Evolutionary conservation across 2,329 filamentous ascomycete genomes (phyloP), one percentile per base, ranked within the genome.

Genomic region (Lachnellula occidentalis): DNA sequence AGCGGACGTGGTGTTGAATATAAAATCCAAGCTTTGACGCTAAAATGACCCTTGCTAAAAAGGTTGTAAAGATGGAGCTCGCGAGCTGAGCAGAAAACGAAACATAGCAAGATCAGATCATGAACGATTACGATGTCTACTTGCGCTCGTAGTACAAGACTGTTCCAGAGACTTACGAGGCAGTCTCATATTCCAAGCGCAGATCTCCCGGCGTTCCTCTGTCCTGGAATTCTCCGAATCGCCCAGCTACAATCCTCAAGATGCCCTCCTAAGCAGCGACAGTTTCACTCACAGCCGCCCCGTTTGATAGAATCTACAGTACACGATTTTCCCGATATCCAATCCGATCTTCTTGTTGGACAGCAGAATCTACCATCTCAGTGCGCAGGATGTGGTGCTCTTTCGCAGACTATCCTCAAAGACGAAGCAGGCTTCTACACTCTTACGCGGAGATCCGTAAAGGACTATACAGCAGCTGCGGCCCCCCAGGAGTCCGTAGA

Each of bases 361-460:
- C 47, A 59, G 8, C 31, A 46, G 42, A 51, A 58, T 41, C 71
- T 87, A 1, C 83, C 85, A 0, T 63, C 75, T 11, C 80, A 79
- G 59, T 88, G 85, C 62, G 75, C 76, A 12, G 85, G 85, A 36
- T 88, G 85, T 65, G 85, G 85, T 45, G 83, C 84, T 14, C 75
- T 85, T 61, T 75, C 81, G 45, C 85, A 88, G 67, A 82, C 76
- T 0, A 66, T 67, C 0, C 69, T 78, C 17, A 68, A 78, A 1
- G 68, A 76, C 27, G 71, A 78, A 56, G 72, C 85, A 5, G 81
- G 81, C 4, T 85, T 79, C 67, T 87, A 77, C 65, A 74, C 79
- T 55, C 53, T 78, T 27, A 68, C 67, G 36, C 77, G 79, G 58
- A 82, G 74, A 61, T 72, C 75, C 2, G 76, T 85, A 4, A 74